Conservation (phyloP, 495 filamentous ascomycete species). For the Penicillium mononematosum region DNA sequence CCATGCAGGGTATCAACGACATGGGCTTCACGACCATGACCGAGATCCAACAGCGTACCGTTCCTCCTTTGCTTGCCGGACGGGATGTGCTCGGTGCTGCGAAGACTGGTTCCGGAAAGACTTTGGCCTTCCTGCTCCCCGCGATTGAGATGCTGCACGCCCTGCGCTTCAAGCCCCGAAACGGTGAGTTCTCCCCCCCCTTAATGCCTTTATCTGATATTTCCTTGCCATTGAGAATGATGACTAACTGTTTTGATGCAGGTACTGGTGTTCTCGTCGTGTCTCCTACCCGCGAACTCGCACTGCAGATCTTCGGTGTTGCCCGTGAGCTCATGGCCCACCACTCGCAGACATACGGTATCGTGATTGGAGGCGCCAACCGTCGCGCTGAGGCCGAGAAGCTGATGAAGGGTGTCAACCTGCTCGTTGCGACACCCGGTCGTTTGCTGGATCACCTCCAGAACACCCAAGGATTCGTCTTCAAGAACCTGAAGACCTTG, state of each 20-base stretch:
- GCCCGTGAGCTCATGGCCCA: slow-evolving; percentile 85
- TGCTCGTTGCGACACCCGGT: slow-evolving; percentile 91
- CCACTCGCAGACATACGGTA: slow-evolving; percentile 91
- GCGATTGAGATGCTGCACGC: slow-evolving; percentile 92
- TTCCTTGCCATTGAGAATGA: not conserved
- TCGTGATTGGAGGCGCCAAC: slow-evolving; percentile 95
- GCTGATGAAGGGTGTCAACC: slow-evolving; percentile 88
- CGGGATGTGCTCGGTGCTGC: slow-evolving; percentile 94
- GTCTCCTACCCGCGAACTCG: slow-evolving; percentile 69
- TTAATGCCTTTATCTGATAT: not conserved
- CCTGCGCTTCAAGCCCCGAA: slow-evolving; percentile 81
- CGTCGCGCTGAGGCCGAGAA: slow-evolving; percentile 90
- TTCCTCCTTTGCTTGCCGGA: slow-evolving; percentile 84
- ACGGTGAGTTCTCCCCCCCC: slow-evolving; percentile 39
- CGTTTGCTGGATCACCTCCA: slow-evolving; percentile 91
- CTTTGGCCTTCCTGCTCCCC: slow-evolving; percentile 89
- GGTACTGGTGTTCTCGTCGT: slow-evolving; percentile 87
- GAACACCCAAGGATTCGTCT: slow-evolving; percentile 88
- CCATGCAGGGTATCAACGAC: slow-evolving; percentile 79
- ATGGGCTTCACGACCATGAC: slow-evolving; percentile 97
- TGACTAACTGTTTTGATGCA: slow-evolving; percentile 14
- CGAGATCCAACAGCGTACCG: slow-evolving; percentile 85
- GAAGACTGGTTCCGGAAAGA: slow-evolving; percentile 97
- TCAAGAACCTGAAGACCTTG: slow-evolving; percentile 86
- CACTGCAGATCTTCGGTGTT: slow-evolving; percentile 94